Evolutionary conservation across 148 eudicot genomes (phyloP), one percentile per base, ranked within the genome.

Genomic region (Spergularia bocconei): DNA sequence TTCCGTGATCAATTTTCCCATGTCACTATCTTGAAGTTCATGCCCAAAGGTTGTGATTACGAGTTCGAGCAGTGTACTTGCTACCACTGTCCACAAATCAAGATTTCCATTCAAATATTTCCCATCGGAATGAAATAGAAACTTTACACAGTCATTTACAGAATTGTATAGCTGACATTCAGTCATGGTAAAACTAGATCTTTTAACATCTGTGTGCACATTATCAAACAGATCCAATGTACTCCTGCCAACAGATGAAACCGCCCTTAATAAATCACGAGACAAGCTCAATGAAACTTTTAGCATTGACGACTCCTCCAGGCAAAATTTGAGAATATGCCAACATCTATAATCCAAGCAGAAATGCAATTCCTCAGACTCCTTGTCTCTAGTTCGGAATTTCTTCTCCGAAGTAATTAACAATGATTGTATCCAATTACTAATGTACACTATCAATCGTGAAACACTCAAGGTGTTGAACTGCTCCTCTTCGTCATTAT

Each of bases 321-420:
- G 80, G 83, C 97, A 92, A 82, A 84, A 86, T 58, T 79, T 91
- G 44, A 95, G 86, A 65, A 92, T 85, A 60, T 88, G 80, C 99
- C 99, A 95, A 79, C 97, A 87, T 86, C 89, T 92, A 73, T 67
- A 66, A 76, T 95, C 98, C 80, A 87, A 84, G 82, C 85, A 84
- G 12, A 86, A 87, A 54, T 78, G 84, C 60, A 81, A 63, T 71
- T 69, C 80, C 78, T 77, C 83, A 17, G 78, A 78, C 74, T 80
- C 75, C 62, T 82, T 66, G 67, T 78, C 87, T 83, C 73, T 81
- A 71, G 56, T 77, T 68, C 86, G 85, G n/a, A 80, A 71, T 76
- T 85, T 87, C 84, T 89, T 91, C 68, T 82, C 93, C 0, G 97
- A 88, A 29, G 86, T 83, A 77, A 90, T 86, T 67, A 95, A 79